Conservation (phyloP, 2,329 filamentous ascomycete genomes). For the Aspergillus pseudoglaucus region DNA sequence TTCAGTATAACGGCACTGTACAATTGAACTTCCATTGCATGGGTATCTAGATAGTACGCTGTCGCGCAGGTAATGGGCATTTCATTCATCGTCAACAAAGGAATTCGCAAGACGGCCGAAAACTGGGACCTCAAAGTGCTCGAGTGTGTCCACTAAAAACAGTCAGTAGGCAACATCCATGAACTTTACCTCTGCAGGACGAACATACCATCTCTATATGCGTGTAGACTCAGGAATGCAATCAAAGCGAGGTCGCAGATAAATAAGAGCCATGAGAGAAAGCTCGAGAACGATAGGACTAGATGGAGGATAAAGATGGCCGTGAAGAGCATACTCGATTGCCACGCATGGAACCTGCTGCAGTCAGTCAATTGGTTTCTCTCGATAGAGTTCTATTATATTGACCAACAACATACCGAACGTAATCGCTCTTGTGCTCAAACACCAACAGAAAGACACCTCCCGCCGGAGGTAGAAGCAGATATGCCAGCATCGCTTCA, state of each 20-base stretch:
- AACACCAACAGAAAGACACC: slow-evolving; percentile 76
- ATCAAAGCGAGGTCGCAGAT: slow-evolving; percentile 69
- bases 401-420: slow-evolving; percentile 55
- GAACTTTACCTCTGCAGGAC: not conserved
- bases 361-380: slow-evolving; percentile 2
- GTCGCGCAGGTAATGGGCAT: not conserved
- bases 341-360: slow-evolving; percentile 88
- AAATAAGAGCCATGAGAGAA: slow-evolving; percentile 79
- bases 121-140: slow-evolving; percentile 76
- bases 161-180: slow-evolving; percentile 11
- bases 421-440: slow-evolving; percentile 95
- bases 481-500: slow-evolving; percentile 84
- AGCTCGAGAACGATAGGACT: slow-evolving; percentile 74
- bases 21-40: not conserved
- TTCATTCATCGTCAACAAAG: slow-evolving; percentile 79
- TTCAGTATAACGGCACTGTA: not conserved
- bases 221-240: slow-evolving; percentile 66
- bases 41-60: not conserved
- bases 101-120: slow-evolving; percentile 79
- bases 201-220: slow-evolving; percentile 71
- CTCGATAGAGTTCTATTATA: not conserved
- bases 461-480: slow-evolving; percentile 76
- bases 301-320: slow-evolving; percentile 68
- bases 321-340: slow-evolving; percentile 77
- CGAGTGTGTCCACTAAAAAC: slow-evolving; percentile 52